Evolutionary conservation across 2,329 filamentous ascomycete genomes (phyloP).

Genomic region (Exophiala alcalophila): DNA sequence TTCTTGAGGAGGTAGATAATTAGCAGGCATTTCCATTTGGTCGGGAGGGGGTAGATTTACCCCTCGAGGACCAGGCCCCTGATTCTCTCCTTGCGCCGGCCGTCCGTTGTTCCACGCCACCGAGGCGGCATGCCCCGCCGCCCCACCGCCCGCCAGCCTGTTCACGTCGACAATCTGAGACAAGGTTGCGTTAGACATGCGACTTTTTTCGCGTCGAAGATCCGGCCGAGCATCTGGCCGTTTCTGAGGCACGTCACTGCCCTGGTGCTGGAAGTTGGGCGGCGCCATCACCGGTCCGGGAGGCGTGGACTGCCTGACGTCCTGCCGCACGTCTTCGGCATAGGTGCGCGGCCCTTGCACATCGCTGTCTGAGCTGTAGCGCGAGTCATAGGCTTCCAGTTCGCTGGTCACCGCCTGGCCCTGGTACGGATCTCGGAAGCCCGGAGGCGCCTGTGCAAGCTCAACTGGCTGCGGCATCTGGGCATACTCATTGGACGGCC

Average conservation of each 20-base stretch:
- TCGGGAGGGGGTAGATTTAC: slow-evolving; percentile 37
- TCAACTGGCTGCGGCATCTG: slow-evolving; percentile 23
- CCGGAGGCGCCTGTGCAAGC: slow-evolving; percentile 37
- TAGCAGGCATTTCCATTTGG: slow-evolving; percentile 29
- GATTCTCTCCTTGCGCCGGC: slow-evolving; percentile 35
- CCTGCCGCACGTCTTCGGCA: slow-evolving; percentile 35
- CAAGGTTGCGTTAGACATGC: slow-evolving; percentile 78
- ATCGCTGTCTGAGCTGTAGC: slow-evolving; percentile 44
- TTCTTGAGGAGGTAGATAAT: slow-evolving; percentile 23
- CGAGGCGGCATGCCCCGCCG: slow-evolving; percentile 40
- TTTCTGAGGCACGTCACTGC: slow-evolving; percentile 66
- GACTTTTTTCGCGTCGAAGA: slow-evolving; percentile 74
- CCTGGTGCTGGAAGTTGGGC: slow-evolving; percentile 73
- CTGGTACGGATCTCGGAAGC: slow-evolving; percentile 33
- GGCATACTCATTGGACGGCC: slow-evolving; percentile 23
- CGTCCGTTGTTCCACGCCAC: slow-evolving; percentile 40
- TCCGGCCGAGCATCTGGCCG: slow-evolving; percentile 73
- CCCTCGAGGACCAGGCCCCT: slow-evolving; percentile 40
- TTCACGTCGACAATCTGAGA: slow-evolving; percentile 73
- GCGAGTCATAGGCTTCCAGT: slow-evolving; percentile 32
- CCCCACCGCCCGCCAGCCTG: slow-evolving; percentile 36
- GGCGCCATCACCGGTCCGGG: slow-evolving; percentile 75
- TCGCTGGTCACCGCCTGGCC: slow-evolving; percentile 23
- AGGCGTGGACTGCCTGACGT: slow-evolving; percentile 52
- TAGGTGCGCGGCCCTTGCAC: slow-evolving; percentile 26